phyloP scores from a whole-genome alignment of 495 filamentous ascomycete genomes.

The Xylaria cubensis region DNA sequence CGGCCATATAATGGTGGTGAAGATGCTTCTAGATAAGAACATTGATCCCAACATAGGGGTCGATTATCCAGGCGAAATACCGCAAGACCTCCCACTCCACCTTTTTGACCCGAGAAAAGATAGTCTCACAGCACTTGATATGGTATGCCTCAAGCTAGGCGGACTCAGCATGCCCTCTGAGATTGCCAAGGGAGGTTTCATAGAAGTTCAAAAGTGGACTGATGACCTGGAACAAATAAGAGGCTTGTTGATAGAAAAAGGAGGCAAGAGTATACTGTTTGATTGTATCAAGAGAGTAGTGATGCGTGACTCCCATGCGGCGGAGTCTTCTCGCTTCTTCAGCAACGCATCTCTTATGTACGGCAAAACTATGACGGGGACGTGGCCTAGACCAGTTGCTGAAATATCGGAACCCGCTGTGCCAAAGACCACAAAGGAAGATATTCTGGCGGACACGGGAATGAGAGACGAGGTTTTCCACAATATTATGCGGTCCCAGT shows the following conservation, averaged over 20 bases:
- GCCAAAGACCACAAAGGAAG: not conserved
- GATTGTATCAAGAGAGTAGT: not conserved
- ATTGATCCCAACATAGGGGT: slow-evolving; percentile 1
- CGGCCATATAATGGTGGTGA: not conserved
- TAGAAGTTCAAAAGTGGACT: slow-evolving; percentile 1
- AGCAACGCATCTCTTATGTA: not conserved
- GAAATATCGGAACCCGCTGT: not conserved
- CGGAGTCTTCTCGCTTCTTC: not conserved
- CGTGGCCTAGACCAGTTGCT: not conserved
- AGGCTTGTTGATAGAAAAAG: not conserved
- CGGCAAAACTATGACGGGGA: not conserved
- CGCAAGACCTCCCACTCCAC: not conserved
- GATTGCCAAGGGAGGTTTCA: not conserved
- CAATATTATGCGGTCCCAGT: not conserved
- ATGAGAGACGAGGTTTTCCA: slow-evolving; percentile 6
- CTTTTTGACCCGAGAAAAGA: not conserved
- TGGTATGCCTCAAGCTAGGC: not conserved
- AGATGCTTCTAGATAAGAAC: not conserved
- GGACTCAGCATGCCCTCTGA: not conserved
- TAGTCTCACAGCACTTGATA: not conserved
- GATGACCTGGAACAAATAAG: slow-evolving; percentile 1
- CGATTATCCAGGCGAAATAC: not conserved
- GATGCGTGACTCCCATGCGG: not conserved
- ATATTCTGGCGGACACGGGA: not conserved
- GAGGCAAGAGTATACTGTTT: not conserved